Evolutionary conservation across 768 basidiomycete species (phyloP).

Genomic region (Mycena alexandri): DNA sequence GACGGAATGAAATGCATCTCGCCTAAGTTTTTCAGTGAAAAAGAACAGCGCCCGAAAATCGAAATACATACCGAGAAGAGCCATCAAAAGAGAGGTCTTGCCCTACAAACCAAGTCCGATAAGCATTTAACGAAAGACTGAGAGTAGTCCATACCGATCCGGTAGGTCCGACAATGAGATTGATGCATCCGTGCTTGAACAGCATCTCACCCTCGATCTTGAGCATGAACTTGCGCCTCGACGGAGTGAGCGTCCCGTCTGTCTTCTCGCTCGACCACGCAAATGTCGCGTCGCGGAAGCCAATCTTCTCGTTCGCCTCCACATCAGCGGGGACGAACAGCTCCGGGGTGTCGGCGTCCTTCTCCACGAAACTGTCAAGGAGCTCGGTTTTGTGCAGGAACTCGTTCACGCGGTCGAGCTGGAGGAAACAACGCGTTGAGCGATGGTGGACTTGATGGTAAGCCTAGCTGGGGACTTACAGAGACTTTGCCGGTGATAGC

Average conservation of each 20-base stretch:
- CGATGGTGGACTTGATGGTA: background rate
- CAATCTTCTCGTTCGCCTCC: slow-evolving; percentile 53
- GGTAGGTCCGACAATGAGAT: slow-evolving; percentile 74
- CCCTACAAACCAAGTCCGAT: slow-evolving; percentile 45
- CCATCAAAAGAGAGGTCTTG: slow-evolving; percentile 77
- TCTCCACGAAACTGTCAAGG: slow-evolving; percentile 53
- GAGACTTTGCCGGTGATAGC: slow-evolving; percentile 69
- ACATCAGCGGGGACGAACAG: slow-evolving; percentile 34
- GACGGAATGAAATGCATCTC: slow-evolving; percentile 77
- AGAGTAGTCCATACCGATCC: slow-evolving; percentile 47
- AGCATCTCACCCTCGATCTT: slow-evolving; percentile 63
- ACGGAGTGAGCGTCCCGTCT: slow-evolving; percentile 50
- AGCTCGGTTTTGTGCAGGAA: slow-evolving; percentile 63
- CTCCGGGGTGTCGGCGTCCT: slow-evolving; percentile 41
- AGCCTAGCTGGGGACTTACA: slow-evolving; percentile 42
- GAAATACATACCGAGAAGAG: slow-evolving; percentile 57
- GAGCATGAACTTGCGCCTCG: slow-evolving; percentile 63
- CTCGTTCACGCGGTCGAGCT: slow-evolving; percentile 58
- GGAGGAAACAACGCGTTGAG: background rate
- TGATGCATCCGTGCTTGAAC: slow-evolving; percentile 67
- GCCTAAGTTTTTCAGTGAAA: slow-evolving; percentile 45
- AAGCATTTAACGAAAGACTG: background rate
- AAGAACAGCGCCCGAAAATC: background rate
- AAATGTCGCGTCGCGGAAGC: slow-evolving; percentile 68
- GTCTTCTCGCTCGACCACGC: slow-evolving; percentile 62